These are phyloP conservation scores for Polytrichum formosum DNA, from an alignment of 225 moss, liverwort and hornwort genomes.

Conservation along the genomic window DNA sequence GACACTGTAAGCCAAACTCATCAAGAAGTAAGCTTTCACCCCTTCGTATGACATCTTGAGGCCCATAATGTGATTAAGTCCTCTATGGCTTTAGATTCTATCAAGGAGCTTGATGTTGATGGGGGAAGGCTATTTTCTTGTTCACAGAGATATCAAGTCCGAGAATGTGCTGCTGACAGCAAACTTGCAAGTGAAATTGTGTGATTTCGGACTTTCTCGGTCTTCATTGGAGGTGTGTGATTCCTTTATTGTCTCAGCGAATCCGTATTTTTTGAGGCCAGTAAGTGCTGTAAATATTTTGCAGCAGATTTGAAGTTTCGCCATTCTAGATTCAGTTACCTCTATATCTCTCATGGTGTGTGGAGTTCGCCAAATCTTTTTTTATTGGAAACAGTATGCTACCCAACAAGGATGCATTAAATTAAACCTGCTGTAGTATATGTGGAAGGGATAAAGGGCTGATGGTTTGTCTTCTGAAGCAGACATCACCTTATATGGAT, in stretches of 20 bases:
- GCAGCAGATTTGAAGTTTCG: background rate
- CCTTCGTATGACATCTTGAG: no score
- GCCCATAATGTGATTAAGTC: no score
- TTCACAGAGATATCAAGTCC: slow-evolving; percentile 89
- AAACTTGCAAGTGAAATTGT: slow-evolving; percentile 64
- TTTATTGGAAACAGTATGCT: no score
- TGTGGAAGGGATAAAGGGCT: background rate
- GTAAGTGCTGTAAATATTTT: background rate
- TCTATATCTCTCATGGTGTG: background rate
- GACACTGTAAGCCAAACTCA: no score
- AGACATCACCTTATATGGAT: slow-evolving; percentile 59
- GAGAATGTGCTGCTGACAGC: slow-evolving; percentile 88
- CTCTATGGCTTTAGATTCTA: no score
- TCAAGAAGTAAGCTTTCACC: no score
- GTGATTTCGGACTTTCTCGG: slow-evolving; percentile 95
- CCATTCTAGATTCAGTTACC: background rate
- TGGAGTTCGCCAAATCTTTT: background rate
- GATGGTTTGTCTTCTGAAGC: slow-evolving; percentile 10
- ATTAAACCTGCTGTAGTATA: background rate
- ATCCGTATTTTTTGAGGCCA: background rate
- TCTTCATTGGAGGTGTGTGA: slow-evolving; percentile 74
- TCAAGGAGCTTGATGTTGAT: no score
- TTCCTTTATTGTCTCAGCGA: slow-evolving; percentile 6
- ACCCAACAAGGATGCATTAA: no score
- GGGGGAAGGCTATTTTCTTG: background rate